Conservation (phyloP, 805 yeast species). For the Jamesozyma piceae region DNA sequence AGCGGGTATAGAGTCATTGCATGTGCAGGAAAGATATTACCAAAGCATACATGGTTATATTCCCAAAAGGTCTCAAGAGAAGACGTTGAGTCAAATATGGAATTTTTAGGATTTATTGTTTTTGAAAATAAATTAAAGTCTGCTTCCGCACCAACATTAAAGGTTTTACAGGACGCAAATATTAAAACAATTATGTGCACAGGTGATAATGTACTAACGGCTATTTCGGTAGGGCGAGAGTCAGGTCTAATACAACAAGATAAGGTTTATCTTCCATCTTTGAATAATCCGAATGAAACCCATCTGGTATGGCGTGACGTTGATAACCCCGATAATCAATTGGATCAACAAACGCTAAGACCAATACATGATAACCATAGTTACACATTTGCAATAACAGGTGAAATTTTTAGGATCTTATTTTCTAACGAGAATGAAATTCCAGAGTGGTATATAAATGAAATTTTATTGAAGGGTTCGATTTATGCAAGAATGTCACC, state of each 20-base stretch:
- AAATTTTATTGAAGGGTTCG: conserved; percentile 59
- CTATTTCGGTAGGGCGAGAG: conserved; percentile 84
- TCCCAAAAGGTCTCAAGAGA: conserved; percentile 48
- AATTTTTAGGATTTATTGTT: conserved; percentile 78
- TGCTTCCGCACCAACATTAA: conserved; percentile 53
- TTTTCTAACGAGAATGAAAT: conserved; percentile 35
- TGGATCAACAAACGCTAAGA: conserved; percentile 58
- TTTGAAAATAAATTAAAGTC: conserved; percentile 86
- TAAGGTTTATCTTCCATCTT: conserved; percentile 54
- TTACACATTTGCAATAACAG: conserved; percentile 78
- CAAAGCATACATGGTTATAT: conserved; percentile 39
- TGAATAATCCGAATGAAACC: conserved; percentile 31
- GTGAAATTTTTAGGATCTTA: conserved; percentile 78
- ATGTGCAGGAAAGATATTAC: conserved; percentile 59
- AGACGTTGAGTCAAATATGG: conserved; percentile 57
- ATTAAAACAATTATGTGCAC: conserved; percentile 92
- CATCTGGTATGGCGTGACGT: conserved; percentile 60
- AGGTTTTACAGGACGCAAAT: conserved; percentile 52
- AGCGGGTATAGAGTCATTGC: conserved; percentile 94
- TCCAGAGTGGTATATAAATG: conserved; percentile 37
- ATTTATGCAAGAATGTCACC: conserved; percentile 98
- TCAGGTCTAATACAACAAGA: conserved; percentile 52
- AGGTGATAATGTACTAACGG: conserved; percentile 92
- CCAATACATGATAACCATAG: conserved; percentile 34
- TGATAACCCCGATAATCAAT: conserved; percentile 41